Conservation (phyloP, 2,329 filamentous ascomycete species). For the Coniochaeta ligniaria region DNA sequence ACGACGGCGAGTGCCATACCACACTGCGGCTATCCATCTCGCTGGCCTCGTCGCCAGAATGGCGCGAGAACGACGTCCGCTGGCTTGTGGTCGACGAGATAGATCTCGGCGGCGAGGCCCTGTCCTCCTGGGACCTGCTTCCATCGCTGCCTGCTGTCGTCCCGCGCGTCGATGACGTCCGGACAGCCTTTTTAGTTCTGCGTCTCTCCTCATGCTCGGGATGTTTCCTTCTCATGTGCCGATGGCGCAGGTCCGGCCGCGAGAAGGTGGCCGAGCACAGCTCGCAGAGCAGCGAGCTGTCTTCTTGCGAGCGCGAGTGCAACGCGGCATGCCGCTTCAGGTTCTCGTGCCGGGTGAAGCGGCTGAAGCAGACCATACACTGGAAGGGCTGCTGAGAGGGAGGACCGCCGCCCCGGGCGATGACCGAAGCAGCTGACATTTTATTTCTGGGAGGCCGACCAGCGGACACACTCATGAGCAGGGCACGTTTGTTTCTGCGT, state of each 20-base stretch:
- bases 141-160: too few relatives aligned
- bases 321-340: slow-evolving; percentile 32
- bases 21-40: too few relatives aligned
- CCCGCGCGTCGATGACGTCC: neutral
- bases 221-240: slow-evolving; percentile 34
- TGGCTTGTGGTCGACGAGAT: too few relatives aligned
- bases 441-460: neutral
- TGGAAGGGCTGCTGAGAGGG: slow-evolving; percentile 27
- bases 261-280: slow-evolving; percentile 32
- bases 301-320: slow-evolving; percentile 23
- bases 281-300: slow-evolving; percentile 23
- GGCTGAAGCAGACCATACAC: slow-evolving; percentile 27
- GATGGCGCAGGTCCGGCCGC: slow-evolving; percentile 27
- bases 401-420: neutral
- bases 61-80: too few relatives aligned
- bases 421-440: slow-evolving; percentile 4
- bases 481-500: too few relatives aligned
- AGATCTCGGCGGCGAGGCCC: neutral
- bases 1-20: too few relatives aligned
- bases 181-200: slow-evolving; percentile 2
- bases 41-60: too few relatives aligned
- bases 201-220: slow-evolving; percentile 14
- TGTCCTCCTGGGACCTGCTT: neutral
- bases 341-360: slow-evolving; percentile 31
- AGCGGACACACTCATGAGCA: too few relatives aligned